Base-by-base conservation (phyloP, 306 rosid genomes). In the Cercis canadensis region DNA sequence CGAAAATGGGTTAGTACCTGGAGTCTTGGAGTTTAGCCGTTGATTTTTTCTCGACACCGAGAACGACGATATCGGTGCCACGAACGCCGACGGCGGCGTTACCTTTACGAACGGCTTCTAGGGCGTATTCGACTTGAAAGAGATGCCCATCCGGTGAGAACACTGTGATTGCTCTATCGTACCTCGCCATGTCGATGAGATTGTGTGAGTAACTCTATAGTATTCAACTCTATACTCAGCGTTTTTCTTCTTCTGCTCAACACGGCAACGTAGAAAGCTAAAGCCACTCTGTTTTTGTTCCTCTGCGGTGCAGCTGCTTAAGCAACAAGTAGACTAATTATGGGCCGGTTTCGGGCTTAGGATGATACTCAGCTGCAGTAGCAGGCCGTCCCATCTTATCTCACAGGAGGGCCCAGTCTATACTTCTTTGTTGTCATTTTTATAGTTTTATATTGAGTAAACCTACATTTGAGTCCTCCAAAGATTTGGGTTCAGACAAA, bases 41-140 rank as follows among this genome's bases (percentile, higher is more conserved):
- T 72, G 99, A 90, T 82, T 95, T 95, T 82, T 95, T 95, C 81
- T 95, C 99, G 36, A 95, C 99, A 49, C 99, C 97, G 68, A 95
- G 99, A 52, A 95, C 96, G 67, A 95, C 85, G 74, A 92, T 95
- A 44, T 95, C 99, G 67, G 92, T 78, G 70, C 99, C 99, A 13
- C 99, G 99, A 45, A 95, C 99, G 44, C 99, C 97, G 50, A 95
- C 99, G 84, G 99, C 97, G 75, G 99, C 99, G 92, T 95, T 95
- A 4, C 99, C 99, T 75, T 95, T 95, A 9, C 99, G 96, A 39
- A 95, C 99, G 21, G 97, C 99, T 78, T 95, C 99, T 13, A 95
- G 95, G 2, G 99, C 99, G 77, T 95, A 95, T 44, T 95, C 97
- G 33, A 95, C 99, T 67, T 95, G 99, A 70, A 95, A 95, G 34